Conservation (phyloP, 2,329 filamentous ascomycete species). For the Fusarium sp. region DNA sequence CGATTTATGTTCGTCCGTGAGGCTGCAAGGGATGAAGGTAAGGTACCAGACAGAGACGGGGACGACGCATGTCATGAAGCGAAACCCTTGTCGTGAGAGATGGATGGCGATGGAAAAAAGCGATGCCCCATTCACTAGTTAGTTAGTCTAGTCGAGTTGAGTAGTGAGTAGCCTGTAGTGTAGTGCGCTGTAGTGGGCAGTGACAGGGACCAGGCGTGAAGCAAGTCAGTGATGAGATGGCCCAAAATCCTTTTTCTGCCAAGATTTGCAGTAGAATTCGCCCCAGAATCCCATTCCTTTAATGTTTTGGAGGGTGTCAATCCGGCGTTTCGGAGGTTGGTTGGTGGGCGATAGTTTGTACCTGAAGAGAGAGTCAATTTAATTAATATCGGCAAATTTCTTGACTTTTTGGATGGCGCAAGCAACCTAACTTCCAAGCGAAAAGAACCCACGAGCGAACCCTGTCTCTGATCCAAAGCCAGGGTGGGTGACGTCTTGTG, state of each 20-base stretch:
- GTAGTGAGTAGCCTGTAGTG: background rate
- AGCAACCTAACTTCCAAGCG: slow-evolving; percentile 31
- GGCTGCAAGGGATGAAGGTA: slow-evolving; percentile 37
- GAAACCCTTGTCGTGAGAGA: slow-evolving; percentile 38
- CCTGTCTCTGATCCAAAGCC: slow-evolving; percentile 36
- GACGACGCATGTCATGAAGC: slow-evolving; percentile 41
- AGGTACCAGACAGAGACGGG: slow-evolving; percentile 23
- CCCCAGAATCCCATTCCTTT: slow-evolving; percentile 33
- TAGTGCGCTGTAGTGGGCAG: slow-evolving; percentile 29
- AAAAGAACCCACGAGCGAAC: slow-evolving; percentile 24
- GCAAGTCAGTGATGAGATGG: slow-evolving; percentile 39
- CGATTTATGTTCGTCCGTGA: slow-evolving; percentile 46
- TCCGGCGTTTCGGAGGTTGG: slow-evolving; percentile 17
- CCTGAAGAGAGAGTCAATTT: background rate
- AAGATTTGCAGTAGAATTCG: slow-evolving; percentile 46
- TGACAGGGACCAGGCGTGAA: slow-evolving; percentile 44
- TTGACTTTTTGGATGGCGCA: slow-evolving; percentile 37
- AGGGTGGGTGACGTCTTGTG: slow-evolving; percentile 27
- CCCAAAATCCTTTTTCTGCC: slow-evolving; percentile 39
- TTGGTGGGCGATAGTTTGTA: background rate
- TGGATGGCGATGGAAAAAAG: slow-evolving; percentile 33
- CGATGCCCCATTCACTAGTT: slow-evolving; percentile 42
- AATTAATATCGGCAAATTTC: slow-evolving; percentile 5
- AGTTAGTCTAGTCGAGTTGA: background rate
- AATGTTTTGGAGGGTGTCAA: slow-evolving; percentile 36